A percentile compares a stretch with the other conserved stretches of the same genome.
These are phyloP conservation scores for Poa annua DNA, from an alignment of 176 grass and related monocot species.

Conservation along the genomic window DNA sequence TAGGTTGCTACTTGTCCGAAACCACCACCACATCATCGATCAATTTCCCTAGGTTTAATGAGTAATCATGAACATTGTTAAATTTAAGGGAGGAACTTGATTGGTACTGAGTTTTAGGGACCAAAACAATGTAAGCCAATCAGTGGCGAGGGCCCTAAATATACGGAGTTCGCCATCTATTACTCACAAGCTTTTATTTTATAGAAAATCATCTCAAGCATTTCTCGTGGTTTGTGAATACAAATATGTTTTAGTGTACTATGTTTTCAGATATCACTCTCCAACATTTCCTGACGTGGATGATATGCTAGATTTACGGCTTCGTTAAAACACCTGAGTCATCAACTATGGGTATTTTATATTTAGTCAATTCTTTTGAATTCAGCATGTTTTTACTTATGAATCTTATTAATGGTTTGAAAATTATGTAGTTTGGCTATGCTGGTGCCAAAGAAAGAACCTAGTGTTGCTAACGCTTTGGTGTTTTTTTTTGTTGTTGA, in stretches of 20 bases:
- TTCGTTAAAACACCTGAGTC: background rate
- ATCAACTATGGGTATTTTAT: background rate
- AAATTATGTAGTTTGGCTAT: too few relatives aligned
- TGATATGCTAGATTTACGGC: background rate
- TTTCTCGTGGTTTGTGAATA: background rate
- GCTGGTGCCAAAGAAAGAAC: too few relatives aligned
- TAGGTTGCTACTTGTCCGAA: background rate
- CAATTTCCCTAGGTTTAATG: background rate
- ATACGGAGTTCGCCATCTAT: background rate
- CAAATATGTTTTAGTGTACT: too few relatives aligned
- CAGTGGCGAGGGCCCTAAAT: background rate
- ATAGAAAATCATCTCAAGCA: background rate
- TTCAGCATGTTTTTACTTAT: background rate
- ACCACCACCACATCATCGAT: background rate
- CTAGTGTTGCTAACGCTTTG: too few relatives aligned
- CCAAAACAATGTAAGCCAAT: background rate
- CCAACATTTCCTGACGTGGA: background rate
- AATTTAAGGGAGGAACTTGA: background rate
- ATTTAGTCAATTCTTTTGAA: background rate
- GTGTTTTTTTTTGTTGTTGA: too few relatives aligned
- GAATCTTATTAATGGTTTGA: background rate
- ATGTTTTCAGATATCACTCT: background rate
- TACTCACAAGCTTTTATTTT: background rate
- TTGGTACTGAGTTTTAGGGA: background rate
- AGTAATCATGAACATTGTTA: background rate